phyloP scores from a whole-genome alignment of 306 rosid species.

The Cucurbita pepo region DNA sequence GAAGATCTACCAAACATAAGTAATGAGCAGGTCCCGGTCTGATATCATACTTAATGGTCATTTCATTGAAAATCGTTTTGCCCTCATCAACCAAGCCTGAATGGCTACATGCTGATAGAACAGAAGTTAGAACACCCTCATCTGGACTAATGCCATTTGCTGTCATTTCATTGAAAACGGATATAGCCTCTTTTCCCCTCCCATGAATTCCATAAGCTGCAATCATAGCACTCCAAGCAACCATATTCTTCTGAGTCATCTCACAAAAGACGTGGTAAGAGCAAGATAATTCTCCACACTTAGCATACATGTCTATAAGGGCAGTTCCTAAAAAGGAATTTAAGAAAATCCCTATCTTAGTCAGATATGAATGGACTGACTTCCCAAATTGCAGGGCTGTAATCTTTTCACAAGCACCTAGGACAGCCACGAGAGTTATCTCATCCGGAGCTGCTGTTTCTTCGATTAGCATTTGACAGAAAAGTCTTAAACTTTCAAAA shows the following conservation, averaged over 20 bases:
- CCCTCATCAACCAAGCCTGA: conserved; percentile 48
- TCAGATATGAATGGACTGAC: conserved; percentile 29
- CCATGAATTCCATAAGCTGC: conserved; percentile 48
- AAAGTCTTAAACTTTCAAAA: conserved; percentile 33
- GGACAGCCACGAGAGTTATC: conserved; percentile 27
- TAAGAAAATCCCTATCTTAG: conserved; percentile 28
- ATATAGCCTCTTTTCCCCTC: conserved; percentile 39
- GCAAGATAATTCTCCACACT: conserved; percentile 40
- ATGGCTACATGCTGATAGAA: conserved; percentile 56
- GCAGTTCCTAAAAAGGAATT: conserved; percentile 35
- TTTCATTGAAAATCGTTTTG: conserved; percentile 20
- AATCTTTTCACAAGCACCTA: conserved; percentile 36
- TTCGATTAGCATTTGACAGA: conserved; percentile 30
- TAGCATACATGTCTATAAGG: conserved; percentile 49
- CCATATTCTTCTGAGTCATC: conserved; percentile 34
- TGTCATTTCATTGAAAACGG: conserved; percentile 31
- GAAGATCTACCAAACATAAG: conserved; percentile 48
- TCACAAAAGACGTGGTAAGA: conserved; percentile 26
- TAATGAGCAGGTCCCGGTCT: conserved; percentile 31
- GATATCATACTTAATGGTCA: conserved; percentile 25
- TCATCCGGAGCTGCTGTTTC: conserved; percentile 31
- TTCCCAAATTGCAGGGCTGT: conserved; percentile 34
- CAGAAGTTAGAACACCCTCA: conserved; percentile 41
- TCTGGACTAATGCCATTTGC: conserved; percentile 27
- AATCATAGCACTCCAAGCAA: conserved; percentile 43